Evolutionary conservation across 2,329 filamentous ascomycete genomes (phyloP).

Genomic region (Alternaria dauci): DNA sequence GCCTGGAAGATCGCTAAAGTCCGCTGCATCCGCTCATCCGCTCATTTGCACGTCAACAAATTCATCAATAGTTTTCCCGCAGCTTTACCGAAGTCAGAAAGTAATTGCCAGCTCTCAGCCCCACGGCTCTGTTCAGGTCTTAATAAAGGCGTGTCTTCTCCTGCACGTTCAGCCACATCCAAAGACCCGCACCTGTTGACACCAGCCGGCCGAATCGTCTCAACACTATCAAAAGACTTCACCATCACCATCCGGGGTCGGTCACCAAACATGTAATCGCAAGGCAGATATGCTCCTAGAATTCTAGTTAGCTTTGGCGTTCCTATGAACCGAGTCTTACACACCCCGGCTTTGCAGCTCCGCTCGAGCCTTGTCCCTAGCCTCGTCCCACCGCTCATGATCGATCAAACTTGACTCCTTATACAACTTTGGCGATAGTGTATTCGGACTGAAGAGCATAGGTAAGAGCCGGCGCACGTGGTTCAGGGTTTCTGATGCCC

Average conservation of each 20-base stretch:
- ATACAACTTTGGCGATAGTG: background rate
- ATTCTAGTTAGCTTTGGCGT: background rate
- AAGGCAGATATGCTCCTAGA: background rate
- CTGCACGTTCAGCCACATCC: background rate
- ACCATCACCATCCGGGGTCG: background rate
- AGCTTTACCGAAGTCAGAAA: background rate
- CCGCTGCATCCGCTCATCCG: background rate
- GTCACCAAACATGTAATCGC: slow-evolving; percentile 4
- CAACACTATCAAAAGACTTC: background rate
- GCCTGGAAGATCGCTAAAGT: fast-evolving
- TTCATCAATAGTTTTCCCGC: background rate
- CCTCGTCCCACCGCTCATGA: slow-evolving; percentile 15
- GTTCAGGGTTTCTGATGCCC: background rate
- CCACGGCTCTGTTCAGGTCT: background rate
- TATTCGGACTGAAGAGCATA: background rate
- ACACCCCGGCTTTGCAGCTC: slow-evolving; percentile 9
- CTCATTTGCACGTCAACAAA: background rate
- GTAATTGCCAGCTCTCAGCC: background rate
- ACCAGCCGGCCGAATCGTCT: background rate
- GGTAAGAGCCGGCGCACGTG: background rate
- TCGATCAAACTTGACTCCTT: slow-evolving; percentile 14
- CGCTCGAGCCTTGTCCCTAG: slow-evolving; percentile 5
- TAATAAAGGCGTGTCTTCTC: background rate
- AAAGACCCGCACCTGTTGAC: background rate
- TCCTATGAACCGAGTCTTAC: background rate